Evolutionary conservation across 345 rosid genomes (phyloP).

Genomic region (Punica granatum): DNA sequence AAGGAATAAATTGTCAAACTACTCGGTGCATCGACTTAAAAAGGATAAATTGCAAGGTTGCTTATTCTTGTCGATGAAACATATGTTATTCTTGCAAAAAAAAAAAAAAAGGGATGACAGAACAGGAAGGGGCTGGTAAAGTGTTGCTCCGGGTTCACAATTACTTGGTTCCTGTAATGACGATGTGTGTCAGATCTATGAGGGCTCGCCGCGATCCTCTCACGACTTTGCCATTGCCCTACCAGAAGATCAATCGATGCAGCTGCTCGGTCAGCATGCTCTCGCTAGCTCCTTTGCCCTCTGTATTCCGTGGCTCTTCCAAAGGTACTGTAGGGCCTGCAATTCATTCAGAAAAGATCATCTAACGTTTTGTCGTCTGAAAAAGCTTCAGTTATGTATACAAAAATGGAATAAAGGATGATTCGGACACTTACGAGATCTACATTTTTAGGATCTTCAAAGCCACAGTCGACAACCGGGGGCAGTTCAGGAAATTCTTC

Average conservation of each 20-base stretch:
- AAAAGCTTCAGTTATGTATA: too few relatives aligned
- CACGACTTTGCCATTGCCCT: constrained; percentile 57
- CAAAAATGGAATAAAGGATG: not conserved
- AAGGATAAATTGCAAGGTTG: too few relatives aligned
- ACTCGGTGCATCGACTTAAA: too few relatives aligned
- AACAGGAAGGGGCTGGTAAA: too few relatives aligned
- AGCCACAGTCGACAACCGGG: constrained; percentile 48
- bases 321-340: constrained; percentile 85
- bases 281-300: constrained; percentile 72
- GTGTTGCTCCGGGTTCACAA: too few relatives aligned
- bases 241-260: constrained; percentile 68
- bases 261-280: constrained; percentile 77
- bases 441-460: constrained; percentile 54
- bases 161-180: constrained; percentile 67
- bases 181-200: constrained; percentile 68
- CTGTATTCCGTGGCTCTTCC: constrained; percentile 82
- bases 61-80: too few relatives aligned
- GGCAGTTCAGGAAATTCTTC: constrained; percentile 84
- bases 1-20: not conserved
- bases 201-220: constrained; percentile 78
- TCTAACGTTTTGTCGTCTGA: not conserved
- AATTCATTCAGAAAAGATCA: constrained; percentile 6
- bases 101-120: too few relatives aligned
- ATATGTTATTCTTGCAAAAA: too few relatives aligned
- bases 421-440: constrained; percentile 41